A percentile compares a stretch with the other conserved stretches of the same genome.
Evolutionary conservation across 179 eudicot species (phyloP).

Genomic region (Drosera spatulata): DNA sequence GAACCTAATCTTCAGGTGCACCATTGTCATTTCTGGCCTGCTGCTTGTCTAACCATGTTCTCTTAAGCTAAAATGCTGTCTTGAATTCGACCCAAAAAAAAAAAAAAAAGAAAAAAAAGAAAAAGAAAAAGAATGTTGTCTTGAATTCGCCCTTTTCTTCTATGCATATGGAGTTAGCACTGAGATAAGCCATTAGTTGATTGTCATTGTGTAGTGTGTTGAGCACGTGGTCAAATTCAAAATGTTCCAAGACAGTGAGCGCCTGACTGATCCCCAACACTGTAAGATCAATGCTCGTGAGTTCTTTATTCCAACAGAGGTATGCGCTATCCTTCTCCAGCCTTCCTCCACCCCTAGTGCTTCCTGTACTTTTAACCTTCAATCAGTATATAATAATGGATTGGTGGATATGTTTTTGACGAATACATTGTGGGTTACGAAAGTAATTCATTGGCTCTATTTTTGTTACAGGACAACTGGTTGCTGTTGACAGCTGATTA

Average conservation of each 20-base stretch:
- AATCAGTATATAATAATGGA: no score
- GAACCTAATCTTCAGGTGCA: conserved; percentile 96
- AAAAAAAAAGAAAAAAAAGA: no score
- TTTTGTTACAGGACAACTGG: conserved; percentile 76
- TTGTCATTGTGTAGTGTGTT: conserved; percentile 56
- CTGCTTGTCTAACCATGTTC: not conserved
- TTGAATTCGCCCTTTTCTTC: not conserved
- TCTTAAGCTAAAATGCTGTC: no score
- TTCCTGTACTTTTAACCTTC: no score
- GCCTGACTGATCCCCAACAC: conserved; percentile 20
- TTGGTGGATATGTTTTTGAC: no score
- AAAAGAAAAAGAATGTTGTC: no score
- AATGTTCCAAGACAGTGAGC: conserved; percentile 31
- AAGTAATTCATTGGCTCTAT: no score
- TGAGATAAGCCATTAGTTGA: conserved; percentile 3
- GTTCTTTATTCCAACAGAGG: conserved; percentile 80
- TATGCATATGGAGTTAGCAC: conserved; percentile 1
- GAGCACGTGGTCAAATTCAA: conserved; percentile 78
- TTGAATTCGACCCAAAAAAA: no score
- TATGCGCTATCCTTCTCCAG: no score
- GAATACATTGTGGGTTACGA: no score
- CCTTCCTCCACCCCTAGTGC: no score
- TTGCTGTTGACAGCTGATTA: conserved; percentile 89
- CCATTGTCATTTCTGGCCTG: conserved; percentile 1
- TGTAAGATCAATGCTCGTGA: conserved; percentile 71